phyloP scores from a whole-genome alignment of 371 early-diverging fungal species.

The Batrachochytrium dendrobatidis region DNA sequence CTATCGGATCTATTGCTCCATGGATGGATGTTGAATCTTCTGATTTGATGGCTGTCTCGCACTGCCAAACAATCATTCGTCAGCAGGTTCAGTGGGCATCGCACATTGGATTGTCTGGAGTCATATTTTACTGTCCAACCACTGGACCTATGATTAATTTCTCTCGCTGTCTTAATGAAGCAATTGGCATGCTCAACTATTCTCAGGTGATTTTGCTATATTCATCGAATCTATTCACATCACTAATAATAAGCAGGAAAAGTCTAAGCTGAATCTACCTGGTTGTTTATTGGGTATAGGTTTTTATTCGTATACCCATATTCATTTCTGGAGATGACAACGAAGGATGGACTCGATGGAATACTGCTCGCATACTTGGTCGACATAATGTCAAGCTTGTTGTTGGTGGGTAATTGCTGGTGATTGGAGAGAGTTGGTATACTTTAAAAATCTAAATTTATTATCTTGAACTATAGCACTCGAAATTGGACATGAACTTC shows the following conservation, averaged over 20 bases:
- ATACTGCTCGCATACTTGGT: constrained; percentile 51
- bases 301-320: constrained; percentile 19
- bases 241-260: constrained; percentile 6
- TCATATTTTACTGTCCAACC: constrained; percentile 46
- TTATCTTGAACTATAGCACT: constrained; percentile 35
- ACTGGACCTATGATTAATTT: constrained; percentile 42
- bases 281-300: constrained; percentile 29
- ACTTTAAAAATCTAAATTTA: not conserved
- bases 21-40: constrained; percentile 58
- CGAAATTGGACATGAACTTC: constrained; percentile 54
- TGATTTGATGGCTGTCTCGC: constrained; percentile 40
- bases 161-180: constrained; percentile 46
- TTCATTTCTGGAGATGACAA: constrained; percentile 25
- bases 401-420: constrained; percentile 33
- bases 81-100: constrained; percentile 69
- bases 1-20: constrained; percentile 51
- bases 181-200: constrained; percentile 23
- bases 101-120: constrained; percentile 58
- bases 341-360: constrained; percentile 49
- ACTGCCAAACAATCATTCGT: constrained; percentile 55
- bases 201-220: constrained; percentile 11
- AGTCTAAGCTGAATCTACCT: not conserved
- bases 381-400: constrained; percentile 47
- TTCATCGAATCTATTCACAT: no score
- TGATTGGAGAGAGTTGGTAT: not conserved